Conservation (phyloP, 495 filamentous ascomycete species). For the Pyrenula massariospora region DNA sequence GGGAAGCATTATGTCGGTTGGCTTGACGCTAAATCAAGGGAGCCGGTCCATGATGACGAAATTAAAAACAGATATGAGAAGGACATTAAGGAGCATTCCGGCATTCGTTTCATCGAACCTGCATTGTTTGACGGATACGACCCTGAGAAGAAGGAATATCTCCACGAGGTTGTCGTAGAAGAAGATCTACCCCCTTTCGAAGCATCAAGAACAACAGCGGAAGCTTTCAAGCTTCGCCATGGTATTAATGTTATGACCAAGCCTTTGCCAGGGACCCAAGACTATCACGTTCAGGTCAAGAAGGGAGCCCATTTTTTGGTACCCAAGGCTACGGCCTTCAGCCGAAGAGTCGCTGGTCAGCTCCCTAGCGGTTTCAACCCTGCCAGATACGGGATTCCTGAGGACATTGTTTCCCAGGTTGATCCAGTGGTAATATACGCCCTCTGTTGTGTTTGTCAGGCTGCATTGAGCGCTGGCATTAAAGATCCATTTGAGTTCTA, state of each 20-base stretch:
- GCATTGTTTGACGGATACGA: slow-evolving; percentile 97
- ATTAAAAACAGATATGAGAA: slow-evolving; percentile 95
- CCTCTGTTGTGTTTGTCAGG: slow-evolving; percentile 82
- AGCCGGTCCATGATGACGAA: slow-evolving; percentile 96
- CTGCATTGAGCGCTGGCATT: slow-evolving; percentile 83
- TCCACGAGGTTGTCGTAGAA: slow-evolving; percentile 94
- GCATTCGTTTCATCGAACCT: slow-evolving; percentile 95
- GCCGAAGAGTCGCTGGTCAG: slow-evolving; percentile 92
- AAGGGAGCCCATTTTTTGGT: slow-evolving; percentile 90
- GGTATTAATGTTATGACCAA: slow-evolving; percentile 95
- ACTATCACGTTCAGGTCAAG: slow-evolving; percentile 86
- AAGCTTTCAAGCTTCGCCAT: slow-evolving; percentile 94
- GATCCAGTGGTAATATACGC: slow-evolving; percentile 93
- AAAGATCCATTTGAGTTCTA: slow-evolving; percentile 99
- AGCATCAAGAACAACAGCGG: slow-evolving; percentile 89
- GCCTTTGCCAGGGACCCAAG: slow-evolving; percentile 65
- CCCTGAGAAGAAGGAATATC: slow-evolving; percentile 92
- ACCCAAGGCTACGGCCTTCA: slow-evolving; percentile 92
- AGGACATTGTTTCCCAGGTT: slow-evolving; percentile 95
- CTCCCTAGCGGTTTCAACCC: slow-evolving; percentile 96
- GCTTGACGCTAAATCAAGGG: slow-evolving; percentile 88
- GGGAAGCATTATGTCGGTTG: slow-evolving; percentile 93
- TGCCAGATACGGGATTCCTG: slow-evolving; percentile 85
- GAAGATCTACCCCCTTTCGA: slow-evolving; percentile 96
- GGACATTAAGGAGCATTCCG: slow-evolving; percentile 88